A percentile compares a stretch with the other conserved stretches of the same genome.
Conservation (phyloP, 176 grass and related monocot genomes). For the Avena eriantha region DNA sequence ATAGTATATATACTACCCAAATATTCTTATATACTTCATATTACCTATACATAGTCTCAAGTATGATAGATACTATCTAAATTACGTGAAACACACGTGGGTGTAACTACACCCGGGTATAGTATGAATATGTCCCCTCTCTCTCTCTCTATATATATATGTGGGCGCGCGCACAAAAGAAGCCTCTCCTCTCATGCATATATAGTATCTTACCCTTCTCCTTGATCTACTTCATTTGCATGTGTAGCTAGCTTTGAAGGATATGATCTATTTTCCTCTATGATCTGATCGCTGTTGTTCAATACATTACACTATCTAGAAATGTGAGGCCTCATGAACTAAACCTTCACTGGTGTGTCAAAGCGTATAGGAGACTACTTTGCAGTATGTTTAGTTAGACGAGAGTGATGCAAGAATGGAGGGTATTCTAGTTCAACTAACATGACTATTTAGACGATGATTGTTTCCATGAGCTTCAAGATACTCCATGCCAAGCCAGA, state of each 20-base stretch:
- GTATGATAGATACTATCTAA: too few species aligned
- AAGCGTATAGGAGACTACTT: background rate
- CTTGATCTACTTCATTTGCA: background rate
- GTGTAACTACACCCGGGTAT: too few species aligned
- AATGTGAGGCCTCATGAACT: background rate
- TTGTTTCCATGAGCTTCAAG: too few species aligned
- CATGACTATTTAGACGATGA: background rate
- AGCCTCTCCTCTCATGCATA: background rate
- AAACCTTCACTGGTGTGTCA: background rate
- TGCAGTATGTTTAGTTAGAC: background rate
- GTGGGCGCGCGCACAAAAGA: background rate
- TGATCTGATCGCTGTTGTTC: background rate
- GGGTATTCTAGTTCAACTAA: background rate
- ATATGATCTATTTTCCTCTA: background rate
- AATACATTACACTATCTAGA: background rate
- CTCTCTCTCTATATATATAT: background rate
- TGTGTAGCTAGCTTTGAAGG: background rate
- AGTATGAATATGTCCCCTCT: too few species aligned
- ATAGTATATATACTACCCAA: too few species aligned
- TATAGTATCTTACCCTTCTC: background rate
- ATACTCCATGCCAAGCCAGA: too few species aligned
- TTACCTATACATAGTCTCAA: too few species aligned
- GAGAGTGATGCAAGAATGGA: background rate
- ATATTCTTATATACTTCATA: too few species aligned
- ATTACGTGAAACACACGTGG: too few species aligned